phyloP scores from a whole-genome alignment of 495 filamentous ascomycete genomes.

The Hyphodiscus hymeniophilus region DNA sequence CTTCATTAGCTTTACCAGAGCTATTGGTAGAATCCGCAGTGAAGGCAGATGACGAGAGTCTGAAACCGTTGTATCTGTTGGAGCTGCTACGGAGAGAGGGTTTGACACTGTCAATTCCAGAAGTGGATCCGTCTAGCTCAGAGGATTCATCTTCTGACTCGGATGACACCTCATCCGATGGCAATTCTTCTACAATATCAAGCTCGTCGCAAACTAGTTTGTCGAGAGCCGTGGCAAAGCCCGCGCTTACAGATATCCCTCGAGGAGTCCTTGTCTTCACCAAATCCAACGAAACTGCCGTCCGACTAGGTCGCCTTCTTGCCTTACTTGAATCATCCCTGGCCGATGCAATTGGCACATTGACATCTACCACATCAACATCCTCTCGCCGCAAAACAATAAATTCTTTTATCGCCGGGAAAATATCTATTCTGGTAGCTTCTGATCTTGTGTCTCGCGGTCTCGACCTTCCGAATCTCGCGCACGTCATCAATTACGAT shows the following conservation, averaged over 20 bases:
- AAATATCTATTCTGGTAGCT: conserved; percentile 68
- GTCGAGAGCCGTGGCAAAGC: too few relatives aligned
- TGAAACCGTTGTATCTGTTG: conserved; percentile 79
- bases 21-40: conserved; percentile 65
- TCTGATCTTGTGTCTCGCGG: conserved; percentile 90
- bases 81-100: conserved; percentile 42
- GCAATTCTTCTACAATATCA: conserved; percentile 17
- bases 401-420: conserved; percentile 50
- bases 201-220: conserved; percentile 6
- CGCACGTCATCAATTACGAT: conserved; percentile 92
- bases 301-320: conserved; percentile 73
- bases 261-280: conserved; percentile 72
- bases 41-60: conserved; percentile 60
- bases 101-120: conserved; percentile 10
- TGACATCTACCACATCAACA: conserved; percentile 67
- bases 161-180: conserved; percentile 19
- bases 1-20: conserved; percentile 61
- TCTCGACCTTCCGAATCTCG: conserved; percentile 72
- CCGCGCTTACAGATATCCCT: not conserved
- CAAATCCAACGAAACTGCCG: conserved; percentile 75
- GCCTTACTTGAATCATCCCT: conserved; percentile 53
- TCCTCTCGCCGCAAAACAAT: conserved; percentile 52
- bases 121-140: conserved; percentile 20
- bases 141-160: conserved; percentile 24
- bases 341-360: conserved; percentile 49